Conservation (phyloP, 768 basidiomycete species). For the Lactarius evosmus region DNA sequence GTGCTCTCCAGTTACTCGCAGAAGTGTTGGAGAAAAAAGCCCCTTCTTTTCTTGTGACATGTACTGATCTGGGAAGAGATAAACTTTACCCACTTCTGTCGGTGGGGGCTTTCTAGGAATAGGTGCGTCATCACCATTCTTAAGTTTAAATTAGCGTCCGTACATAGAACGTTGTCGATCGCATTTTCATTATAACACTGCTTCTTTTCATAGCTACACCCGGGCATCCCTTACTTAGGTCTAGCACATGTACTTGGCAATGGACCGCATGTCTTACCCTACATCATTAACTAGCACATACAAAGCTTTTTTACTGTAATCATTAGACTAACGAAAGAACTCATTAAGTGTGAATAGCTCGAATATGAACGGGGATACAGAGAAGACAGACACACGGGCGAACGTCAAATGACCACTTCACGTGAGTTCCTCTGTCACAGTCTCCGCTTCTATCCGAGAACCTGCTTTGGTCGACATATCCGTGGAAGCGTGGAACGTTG, state of each 20-base stretch:
- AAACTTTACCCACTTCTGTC: too few relatives aligned
- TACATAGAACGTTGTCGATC: neutral
- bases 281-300: neutral
- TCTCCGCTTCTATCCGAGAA: neutral
- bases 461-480: neutral
- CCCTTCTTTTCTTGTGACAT: too few relatives aligned
- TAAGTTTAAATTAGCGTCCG: too few relatives aligned
- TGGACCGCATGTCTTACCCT: neutral
- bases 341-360: neutral
- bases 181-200: neutral
- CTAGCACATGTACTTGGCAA: too few relatives aligned
- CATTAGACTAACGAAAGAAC: neutral
- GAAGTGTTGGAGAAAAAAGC: too few relatives aligned
- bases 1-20: neutral
- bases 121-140: too few relatives aligned
- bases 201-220: neutral
- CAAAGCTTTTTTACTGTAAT: neutral
- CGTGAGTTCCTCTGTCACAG: neutral
- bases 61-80: too few relatives aligned
- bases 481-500: neutral
- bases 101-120: too few relatives aligned
- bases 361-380: neutral
- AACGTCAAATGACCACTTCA: neutral
- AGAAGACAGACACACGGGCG: neutral
- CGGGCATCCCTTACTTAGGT: neutral